Percentiles rank a stretch among this genome's conserved stretches.
These are phyloP conservation scores for Mycocentrospora acerina DNA, from an alignment of 2,329 filamentous ascomycete species.

Conservation along the genomic window DNA sequence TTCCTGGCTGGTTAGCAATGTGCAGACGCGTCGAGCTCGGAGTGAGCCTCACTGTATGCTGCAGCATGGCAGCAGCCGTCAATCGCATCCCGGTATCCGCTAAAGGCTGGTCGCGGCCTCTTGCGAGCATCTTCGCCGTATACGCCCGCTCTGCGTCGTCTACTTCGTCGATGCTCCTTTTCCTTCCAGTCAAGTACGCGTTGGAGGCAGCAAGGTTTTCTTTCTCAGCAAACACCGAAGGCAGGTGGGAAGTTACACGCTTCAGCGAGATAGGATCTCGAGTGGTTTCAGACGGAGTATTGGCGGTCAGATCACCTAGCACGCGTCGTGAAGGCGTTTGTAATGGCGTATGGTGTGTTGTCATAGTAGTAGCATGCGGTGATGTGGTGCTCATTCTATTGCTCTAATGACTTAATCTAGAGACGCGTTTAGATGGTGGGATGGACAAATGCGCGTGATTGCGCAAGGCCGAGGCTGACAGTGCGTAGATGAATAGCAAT, in stretches of 20 bases:
- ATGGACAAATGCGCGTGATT: too few relatives aligned
- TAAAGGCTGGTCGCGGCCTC: conserved; percentile 18
- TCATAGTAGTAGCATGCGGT: conserved; percentile 26
- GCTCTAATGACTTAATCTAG: conserved; percentile 4
- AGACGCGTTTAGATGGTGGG: background rate
- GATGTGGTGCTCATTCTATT: conserved; percentile 23
- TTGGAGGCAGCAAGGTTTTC: conserved; percentile 29
- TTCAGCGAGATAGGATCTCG: conserved; percentile 39
- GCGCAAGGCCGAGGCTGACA: too few relatives aligned
- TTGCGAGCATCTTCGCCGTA: conserved; percentile 28
- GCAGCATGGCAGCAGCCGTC: conserved; percentile 27
- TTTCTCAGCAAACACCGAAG: conserved; percentile 23
- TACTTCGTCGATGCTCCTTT: conserved; percentile 40
- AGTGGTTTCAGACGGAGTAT: conserved; percentile 31
- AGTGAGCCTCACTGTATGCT: conserved; percentile 25
- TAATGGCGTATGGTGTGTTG: conserved; percentile 26
- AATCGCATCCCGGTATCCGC: conserved; percentile 18
- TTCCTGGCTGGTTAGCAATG: conserved; percentile 26
- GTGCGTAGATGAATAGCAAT: too few relatives aligned
- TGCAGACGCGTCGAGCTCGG: conserved; percentile 14
- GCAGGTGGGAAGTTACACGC: conserved; percentile 29
- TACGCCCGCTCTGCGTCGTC: conserved; percentile 32
- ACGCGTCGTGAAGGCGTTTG: conserved; percentile 37
- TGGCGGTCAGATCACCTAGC: conserved; percentile 38
- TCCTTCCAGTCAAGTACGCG: conserved; percentile 29